These are phyloP conservation scores for Cyberlindnera sargentensis DNA, from an alignment of 805 yeast genomes.

Conservation along the genomic window DNA sequence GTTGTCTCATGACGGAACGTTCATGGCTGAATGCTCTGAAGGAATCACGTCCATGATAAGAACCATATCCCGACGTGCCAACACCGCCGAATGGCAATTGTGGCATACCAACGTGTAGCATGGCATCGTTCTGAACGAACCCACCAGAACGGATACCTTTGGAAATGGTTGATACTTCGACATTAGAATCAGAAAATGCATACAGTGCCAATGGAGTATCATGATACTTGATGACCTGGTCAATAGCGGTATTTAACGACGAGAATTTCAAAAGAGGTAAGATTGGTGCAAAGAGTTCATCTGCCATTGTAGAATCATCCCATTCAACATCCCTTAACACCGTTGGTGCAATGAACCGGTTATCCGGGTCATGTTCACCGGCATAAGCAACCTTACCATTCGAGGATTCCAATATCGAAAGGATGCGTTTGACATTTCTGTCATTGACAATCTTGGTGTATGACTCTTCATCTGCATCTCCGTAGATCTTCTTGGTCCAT, in stretches of 20 bases:
- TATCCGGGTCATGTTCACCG: slow-evolving; percentile 30
- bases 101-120: slow-evolving; percentile 61
- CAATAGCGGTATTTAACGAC: slow-evolving; percentile 36
- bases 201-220: slow-evolving; percentile 82
- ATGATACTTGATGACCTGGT: slow-evolving; percentile 36
- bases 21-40: slow-evolving; percentile 68
- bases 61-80: slow-evolving; percentile 78
- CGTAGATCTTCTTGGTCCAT: slow-evolving; percentile 39
- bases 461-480: slow-evolving; percentile 26
- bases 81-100: slow-evolving; percentile 89
- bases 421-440: slow-evolving; percentile 43
- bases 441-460: slow-evolving; percentile 55
- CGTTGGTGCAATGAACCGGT: slow-evolving; percentile 64
- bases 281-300: slow-evolving; percentile 80
- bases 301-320: slow-evolving; percentile 65
- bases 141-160: slow-evolving; percentile 45
- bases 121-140: slow-evolving; percentile 56
- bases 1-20: slow-evolving; percentile 59
- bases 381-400: slow-evolving; percentile 33
- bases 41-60: slow-evolving; percentile 71
- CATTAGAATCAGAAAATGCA: slow-evolving; percentile 44
- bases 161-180: slow-evolving; percentile 43
- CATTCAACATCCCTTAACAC: slow-evolving; percentile 51
- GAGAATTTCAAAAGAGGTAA: slow-evolving; percentile 61
- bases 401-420: slow-evolving; percentile 36